phyloP scores from a whole-genome alignment of 345 rosid species.

The Eucalyptus albens region DNA sequence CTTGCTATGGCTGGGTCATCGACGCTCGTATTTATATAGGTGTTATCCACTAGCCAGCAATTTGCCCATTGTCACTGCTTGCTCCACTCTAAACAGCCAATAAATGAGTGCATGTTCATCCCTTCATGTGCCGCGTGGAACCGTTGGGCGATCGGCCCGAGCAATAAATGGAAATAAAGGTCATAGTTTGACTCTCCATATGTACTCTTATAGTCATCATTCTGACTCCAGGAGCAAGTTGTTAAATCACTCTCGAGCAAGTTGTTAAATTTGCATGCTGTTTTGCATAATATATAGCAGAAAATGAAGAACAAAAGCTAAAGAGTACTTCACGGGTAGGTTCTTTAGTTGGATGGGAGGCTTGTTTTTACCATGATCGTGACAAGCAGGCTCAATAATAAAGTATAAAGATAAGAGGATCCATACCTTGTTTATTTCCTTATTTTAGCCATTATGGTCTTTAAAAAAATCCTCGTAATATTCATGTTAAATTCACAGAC shows the following conservation, averaged over 20 bases:
- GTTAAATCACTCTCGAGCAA: not conserved
- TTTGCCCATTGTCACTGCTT: not conserved
- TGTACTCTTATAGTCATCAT: not conserved
- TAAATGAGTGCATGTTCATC: not conserved
- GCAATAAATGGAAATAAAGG: slow-evolving; percentile 6
- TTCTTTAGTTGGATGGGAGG: not conserved
- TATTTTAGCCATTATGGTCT: not conserved
- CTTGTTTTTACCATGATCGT: not conserved
- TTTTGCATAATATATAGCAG: not conserved
- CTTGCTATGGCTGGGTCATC: not conserved
- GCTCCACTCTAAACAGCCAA: not conserved
- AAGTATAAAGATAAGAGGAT: not conserved
- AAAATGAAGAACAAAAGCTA: not conserved
- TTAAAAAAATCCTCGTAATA: not conserved
- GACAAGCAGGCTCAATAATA: not conserved
- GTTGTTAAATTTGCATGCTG: not conserved
- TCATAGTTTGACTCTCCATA: not conserved
- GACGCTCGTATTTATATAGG: not conserved
- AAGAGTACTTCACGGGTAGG: not conserved
- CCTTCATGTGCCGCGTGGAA: slow-evolving; percentile 5
- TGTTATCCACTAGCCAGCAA: not conserved
- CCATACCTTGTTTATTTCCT: not conserved
- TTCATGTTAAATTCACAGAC: not conserved
- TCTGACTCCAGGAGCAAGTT: not conserved
- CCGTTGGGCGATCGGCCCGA: slow-evolving; percentile 22